phyloP scores from a whole-genome alignment of 805 yeast species.

The Ogataea nitratoaversa region DNA sequence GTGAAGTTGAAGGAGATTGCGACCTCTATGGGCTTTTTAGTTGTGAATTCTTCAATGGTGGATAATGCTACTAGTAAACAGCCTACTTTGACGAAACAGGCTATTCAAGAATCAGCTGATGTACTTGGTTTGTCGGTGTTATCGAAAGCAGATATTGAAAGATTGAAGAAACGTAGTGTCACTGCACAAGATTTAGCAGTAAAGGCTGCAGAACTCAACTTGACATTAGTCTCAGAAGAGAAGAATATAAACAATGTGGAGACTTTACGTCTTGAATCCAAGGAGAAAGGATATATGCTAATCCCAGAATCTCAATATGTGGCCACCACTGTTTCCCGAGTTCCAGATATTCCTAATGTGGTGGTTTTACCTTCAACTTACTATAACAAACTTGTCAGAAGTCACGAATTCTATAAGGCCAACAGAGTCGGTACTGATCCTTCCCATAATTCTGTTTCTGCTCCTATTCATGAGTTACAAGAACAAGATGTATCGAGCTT shows the following conservation, averaged over 20 bases:
- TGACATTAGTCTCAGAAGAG: slow-evolving; percentile 29
- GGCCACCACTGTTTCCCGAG: slow-evolving; percentile 55
- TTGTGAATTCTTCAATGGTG: slow-evolving; percentile 6
- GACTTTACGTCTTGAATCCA: slow-evolving; percentile 37
- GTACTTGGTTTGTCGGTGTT: slow-evolving; percentile 33
- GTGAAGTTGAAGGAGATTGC: slow-evolving; percentile 21
- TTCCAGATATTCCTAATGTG: slow-evolving; percentile 52
- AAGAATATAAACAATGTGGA: slow-evolving; percentile 17
- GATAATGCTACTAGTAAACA: background rate
- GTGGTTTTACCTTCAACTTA: slow-evolving; percentile 63
- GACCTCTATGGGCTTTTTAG: slow-evolving; percentile 11
- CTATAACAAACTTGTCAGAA: slow-evolving; percentile 52
- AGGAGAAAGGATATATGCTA: slow-evolving; percentile 43
- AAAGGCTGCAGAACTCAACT: slow-evolving; percentile 39
- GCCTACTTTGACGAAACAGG: slow-evolving; percentile 2
- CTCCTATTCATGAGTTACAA: slow-evolving; percentile 5
- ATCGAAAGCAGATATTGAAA: slow-evolving; percentile 29
- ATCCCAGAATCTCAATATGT: slow-evolving; percentile 58
- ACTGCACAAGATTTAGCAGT: slow-evolving; percentile 31
- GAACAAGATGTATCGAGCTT: slow-evolving; percentile 16
- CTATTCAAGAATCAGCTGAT: slow-evolving; percentile 17
- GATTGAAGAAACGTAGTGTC: slow-evolving; percentile 25
- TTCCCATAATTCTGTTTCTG: no score
- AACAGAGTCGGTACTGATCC: slow-evolving; percentile 6
- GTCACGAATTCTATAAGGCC: slow-evolving; percentile 32